Percentiles rank a stretch among this genome's conserved stretches.
Evolutionary conservation across 2,329 filamentous ascomycete genomes (phyloP).

Genomic region (Arachnopeziza araneosa): DNA sequence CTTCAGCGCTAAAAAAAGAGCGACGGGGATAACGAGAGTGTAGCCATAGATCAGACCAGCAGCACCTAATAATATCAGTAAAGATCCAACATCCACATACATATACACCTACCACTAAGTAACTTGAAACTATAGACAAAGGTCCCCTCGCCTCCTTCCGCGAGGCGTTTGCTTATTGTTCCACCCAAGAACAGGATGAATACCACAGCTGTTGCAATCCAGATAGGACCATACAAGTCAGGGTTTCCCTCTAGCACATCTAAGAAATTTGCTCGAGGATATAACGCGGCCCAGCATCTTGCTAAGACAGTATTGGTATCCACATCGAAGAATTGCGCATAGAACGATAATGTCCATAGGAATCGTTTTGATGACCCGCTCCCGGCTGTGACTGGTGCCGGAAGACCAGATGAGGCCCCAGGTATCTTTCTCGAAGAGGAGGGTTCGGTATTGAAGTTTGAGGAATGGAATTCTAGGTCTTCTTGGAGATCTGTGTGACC

Average conservation of each 20-base stretch:
- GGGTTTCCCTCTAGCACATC: slow-evolving; percentile 96
- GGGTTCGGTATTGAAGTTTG: slow-evolving; percentile 65
- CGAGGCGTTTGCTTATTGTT: slow-evolving; percentile 87
- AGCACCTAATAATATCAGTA: slow-evolving; percentile 48
- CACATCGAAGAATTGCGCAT: slow-evolving; percentile 97
- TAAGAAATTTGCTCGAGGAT: slow-evolving; percentile 88
- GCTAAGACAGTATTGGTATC: slow-evolving; percentile 85
- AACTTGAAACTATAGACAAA: slow-evolving; percentile 91
- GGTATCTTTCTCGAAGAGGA: slow-evolving; percentile 36
- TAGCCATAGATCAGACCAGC: slow-evolving; percentile 95
- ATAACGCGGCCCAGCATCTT: slow-evolving; percentile 84
- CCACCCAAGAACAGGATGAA: slow-evolving; percentile 93
- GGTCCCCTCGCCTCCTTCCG: slow-evolving; percentile 57
- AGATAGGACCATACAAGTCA: slow-evolving; percentile 94
- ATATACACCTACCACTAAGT: slow-evolving; percentile 60
- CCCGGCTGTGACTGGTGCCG: slow-evolving; percentile 50
- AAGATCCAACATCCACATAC: neutral
- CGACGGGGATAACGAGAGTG: slow-evolving; percentile 78
- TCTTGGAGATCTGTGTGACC: slow-evolving; percentile 97
- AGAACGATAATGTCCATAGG: slow-evolving; percentile 90
- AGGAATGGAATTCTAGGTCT: slow-evolving; percentile 98
- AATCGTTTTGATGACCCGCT: slow-evolving; percentile 66
- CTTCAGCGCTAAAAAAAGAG: slow-evolving; percentile 79
- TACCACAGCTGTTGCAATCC: slow-evolving; percentile 97
- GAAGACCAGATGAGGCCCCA: slow-evolving; percentile 41